Base-by-base conservation (phyloP, 2,329 filamentous ascomycete genomes). In the Amesomyces nigricolor region DNA sequence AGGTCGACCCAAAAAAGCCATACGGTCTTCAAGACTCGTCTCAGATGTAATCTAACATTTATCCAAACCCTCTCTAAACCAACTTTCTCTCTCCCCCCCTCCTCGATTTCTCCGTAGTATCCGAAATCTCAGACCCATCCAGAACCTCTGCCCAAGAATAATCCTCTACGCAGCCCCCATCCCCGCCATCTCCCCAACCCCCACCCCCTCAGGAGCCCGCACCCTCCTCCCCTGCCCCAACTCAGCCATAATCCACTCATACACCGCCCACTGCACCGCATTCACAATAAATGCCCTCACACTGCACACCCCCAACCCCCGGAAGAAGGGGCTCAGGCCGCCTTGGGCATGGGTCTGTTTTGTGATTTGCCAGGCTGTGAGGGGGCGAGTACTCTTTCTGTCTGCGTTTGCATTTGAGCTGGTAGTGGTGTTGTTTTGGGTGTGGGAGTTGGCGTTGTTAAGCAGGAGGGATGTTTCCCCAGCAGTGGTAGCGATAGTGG, bases 281-380 rank as follows among this genome's bases (percentile, higher is more conserved):
- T 96, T 96, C 39, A 96, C 92, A 51, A 95, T 75, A 68, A 97
- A 96, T 0, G 92, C 92, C 62, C 92, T 78, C 8, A 88, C 72
- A 70, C 89, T 95, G 70, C 92, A 97, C 32, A 96, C 78, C 0
- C 84, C 83, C 42, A 97, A 70, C 0, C 88, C 88, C 30, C 83
- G 77, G 67, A 89, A 91, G 71, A 91, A 91, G 1, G 83, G 77
- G 32, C 72, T 69, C 8, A 76, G 37, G 0, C 88, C 87, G 30
- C 81, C 84, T 43, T 78, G 74, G 55, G 72, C 75, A 66, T 92
- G 95, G 0, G 85, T 81, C 40, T 82, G 73, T 60, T 72, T 81
- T 0, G 88, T 82, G 42, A 92, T 77, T 43, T 83, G 78, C 26
- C 87, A 67, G 0, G 89, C 81, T 2, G 22, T 26, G 4, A 26